Conservation (phyloP, 192 early-diverging fungal genomes). For the Pilaira anomala region DNA sequence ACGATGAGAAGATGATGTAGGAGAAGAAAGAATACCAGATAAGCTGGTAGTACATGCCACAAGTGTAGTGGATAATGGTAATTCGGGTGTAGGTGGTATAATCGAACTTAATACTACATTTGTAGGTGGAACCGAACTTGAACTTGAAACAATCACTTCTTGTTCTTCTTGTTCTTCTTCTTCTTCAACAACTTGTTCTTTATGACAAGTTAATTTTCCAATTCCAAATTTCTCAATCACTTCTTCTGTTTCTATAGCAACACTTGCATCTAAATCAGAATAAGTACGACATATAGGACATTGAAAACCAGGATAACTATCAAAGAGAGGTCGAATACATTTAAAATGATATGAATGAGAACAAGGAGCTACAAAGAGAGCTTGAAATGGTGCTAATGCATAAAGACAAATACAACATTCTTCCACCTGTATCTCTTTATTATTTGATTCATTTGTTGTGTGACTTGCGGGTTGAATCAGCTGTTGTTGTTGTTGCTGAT, state of each 20-base stretch:
- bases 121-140: neutral
- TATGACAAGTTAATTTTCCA: neutral
- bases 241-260: slow-evolving; percentile 44
- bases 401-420: slow-evolving; percentile 87
- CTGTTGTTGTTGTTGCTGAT: neutral
- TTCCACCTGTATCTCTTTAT: slow-evolving; percentile 26
- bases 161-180: neutral
- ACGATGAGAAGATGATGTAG: too few relatives aligned
- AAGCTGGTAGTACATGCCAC: slow-evolving; percentile 11
- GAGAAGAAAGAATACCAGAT: slow-evolving; percentile 8
- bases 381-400: slow-evolving; percentile 73
- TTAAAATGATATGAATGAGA: slow-evolving; percentile 87
- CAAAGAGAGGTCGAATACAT: slow-evolving; percentile 68
- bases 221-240: slow-evolving; percentile 27
- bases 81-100: slow-evolving; percentile 1
- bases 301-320: slow-evolving; percentile 67
- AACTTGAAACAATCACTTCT: neutral
- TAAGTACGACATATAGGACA: slow-evolving; percentile 85
- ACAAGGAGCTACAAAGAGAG: slow-evolving; percentile 83
- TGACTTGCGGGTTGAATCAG: neutral
- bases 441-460: slow-evolving; percentile 1
- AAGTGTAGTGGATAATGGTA: slow-evolving; percentile 8
- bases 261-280: slow-evolving; percentile 77
- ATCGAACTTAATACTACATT: neutral
- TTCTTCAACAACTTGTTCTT: neutral